Conservation (phyloP, 371 early-diverging fungal species). For the Polyrhizophydium stewartii region DNA sequence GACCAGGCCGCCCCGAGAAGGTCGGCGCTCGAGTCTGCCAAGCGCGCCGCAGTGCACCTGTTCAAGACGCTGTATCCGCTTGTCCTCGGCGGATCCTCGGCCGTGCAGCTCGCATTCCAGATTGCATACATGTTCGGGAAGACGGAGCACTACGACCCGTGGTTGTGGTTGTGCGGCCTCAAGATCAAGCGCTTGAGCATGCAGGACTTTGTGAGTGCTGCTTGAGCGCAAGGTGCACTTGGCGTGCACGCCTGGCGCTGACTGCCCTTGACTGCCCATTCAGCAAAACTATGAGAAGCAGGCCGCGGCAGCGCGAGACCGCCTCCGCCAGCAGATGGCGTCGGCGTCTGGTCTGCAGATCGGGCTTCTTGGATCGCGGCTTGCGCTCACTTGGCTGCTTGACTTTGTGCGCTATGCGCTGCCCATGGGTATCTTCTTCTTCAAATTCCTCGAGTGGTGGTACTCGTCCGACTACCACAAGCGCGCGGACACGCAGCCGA, state of each 20-base stretch:
- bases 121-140: conserved; percentile 78
- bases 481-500: conserved; percentile 29
- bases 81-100: conserved; percentile 59
- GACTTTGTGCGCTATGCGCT: conserved; percentile 31
- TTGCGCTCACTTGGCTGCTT: too few relatives aligned
- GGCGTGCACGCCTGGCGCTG: too few relatives aligned
- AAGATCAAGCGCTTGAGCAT: conserved; percentile 72
- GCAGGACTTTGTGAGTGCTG: conserved; percentile 67
- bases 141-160: conserved; percentile 75
- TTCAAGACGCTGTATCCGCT: conserved; percentile 55
- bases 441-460: conserved; percentile 95
- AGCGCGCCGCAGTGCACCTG: too few relatives aligned
- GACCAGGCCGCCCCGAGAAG: too few relatives aligned
- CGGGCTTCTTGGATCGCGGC: too few relatives aligned
- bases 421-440: conserved; percentile 87
- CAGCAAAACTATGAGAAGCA: neutral
- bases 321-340: too few relatives aligned
- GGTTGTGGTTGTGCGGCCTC: conserved; percentile 69
- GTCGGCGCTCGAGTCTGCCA: too few relatives aligned
- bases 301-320: too few relatives aligned
- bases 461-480: conserved; percentile 63
- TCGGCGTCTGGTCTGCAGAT: too few relatives aligned
- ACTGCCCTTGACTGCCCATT: too few relatives aligned
- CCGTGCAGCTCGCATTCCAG: conserved; percentile 60
- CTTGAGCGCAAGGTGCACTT: too few relatives aligned